Base-by-base conservation (phyloP, 2,329 filamentous ascomycete genomes). In the Aspergillus novoparasiticus region DNA sequence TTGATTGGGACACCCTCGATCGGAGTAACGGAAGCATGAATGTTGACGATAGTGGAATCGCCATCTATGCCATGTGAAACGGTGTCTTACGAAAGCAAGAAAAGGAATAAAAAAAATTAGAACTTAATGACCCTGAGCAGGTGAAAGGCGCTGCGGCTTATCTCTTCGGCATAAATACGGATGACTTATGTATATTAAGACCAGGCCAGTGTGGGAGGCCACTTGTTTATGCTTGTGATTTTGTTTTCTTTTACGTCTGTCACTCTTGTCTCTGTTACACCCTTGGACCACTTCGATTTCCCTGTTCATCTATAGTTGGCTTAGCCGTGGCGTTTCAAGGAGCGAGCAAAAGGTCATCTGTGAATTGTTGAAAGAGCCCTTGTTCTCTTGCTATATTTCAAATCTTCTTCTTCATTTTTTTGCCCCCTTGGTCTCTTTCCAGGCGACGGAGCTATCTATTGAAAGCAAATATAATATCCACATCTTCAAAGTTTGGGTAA, bases 1-100 rank as follows among this genome's bases (percentile, higher is more conserved):
- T 80, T 36, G 76, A 81, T 59, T 81, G 79, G 78, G 77, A 80
- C n/a, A 68, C 69, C 14, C 63, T 78, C 43, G 73, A 77, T n/a
- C 69, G 68, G 12, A 73, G 73, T 26, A 72, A 74, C 34, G 68
- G 69, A 28, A 68, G 72, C 21, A 62, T 70, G 51, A 68, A 63
- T 48, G 61, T 68, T 46, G 71, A 74, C 54, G 71, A 72, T 57
- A 65, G 63, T 54, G 69, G 65, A 10, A 70, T 75, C 45, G 63
- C 69, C 23, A 72, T 78, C 51, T 69, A 67, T 54, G 68, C 72
- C 45, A 68, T 72, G 61, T 76, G 65, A 70, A 68, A 34, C 48
- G 58, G 50, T 36, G n/a, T 43, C 58, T 56, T 59, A 63, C 43
- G 62, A 58, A 41, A 43, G 39, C 5, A 36, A 36, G 14, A 12